These are phyloP conservation scores for Viola pubescens DNA, from an alignment of 441 rosid species.

Conservation along the genomic window DNA sequence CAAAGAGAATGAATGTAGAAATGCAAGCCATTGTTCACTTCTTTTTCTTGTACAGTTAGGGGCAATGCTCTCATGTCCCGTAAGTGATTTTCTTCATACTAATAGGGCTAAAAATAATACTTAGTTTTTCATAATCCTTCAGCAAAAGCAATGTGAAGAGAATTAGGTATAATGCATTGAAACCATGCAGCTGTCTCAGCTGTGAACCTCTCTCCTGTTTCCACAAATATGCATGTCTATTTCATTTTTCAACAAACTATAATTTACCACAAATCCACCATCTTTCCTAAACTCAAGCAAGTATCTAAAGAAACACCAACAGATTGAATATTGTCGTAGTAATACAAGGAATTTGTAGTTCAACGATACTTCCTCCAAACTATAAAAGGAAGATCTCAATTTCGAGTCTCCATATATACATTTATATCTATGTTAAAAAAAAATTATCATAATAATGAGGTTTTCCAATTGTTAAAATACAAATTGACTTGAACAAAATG, in stretches of 20 bases:
- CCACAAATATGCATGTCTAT: slow-evolving; percentile 19
- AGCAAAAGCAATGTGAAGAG: not conserved
- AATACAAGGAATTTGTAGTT: too few relatives aligned
- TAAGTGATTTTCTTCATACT: not conserved
- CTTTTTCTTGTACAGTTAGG: not conserved
- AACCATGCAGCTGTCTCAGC: slow-evolving; percentile 9
- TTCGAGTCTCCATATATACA: too few relatives aligned
- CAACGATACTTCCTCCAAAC: too few relatives aligned
- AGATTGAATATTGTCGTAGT: too few relatives aligned
- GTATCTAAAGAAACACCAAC: too few relatives aligned
- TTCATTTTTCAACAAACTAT: slow-evolving; percentile 27
- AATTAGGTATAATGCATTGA: slow-evolving; percentile 4
- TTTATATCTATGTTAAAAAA: too few relatives aligned
- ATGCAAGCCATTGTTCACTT: slow-evolving; percentile 17
- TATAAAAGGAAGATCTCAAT: too few relatives aligned
- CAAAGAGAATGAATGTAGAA: slow-evolving; percentile 10
- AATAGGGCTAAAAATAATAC: not conserved
- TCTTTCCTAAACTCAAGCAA: too few relatives aligned
- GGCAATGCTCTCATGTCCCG: not conserved
- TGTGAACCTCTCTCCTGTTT: slow-evolving; percentile 12
- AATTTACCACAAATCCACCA: too few relatives aligned
- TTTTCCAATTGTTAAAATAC: too few relatives aligned
- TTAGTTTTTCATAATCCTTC: not conserved
- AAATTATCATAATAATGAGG: too few relatives aligned
- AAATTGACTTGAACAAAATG: too few relatives aligned